These are phyloP conservation scores for Pythium scleroteichum DNA, from an alignment of 352 stramenopile species.

Conservation along the genomic window DNA sequence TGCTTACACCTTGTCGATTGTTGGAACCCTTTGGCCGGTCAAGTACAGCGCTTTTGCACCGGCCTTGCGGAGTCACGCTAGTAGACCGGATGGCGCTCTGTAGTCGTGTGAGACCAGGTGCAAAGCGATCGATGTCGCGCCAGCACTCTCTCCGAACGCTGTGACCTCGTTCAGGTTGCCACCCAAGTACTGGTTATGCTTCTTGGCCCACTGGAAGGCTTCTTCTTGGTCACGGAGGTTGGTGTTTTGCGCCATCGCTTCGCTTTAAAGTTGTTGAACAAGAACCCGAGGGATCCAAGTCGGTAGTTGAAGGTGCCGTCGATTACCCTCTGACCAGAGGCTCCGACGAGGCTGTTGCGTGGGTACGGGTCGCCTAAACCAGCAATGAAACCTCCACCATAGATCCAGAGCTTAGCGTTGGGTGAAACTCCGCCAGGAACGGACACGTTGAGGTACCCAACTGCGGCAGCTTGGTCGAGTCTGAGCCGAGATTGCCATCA, in stretches of 20 bases:
- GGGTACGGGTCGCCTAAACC: constrained; percentile 5
- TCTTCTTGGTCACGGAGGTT: constrained; percentile 29
- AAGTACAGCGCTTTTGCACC: not conserved
- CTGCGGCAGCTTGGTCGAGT: not conserved
- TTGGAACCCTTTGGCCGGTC: not conserved
- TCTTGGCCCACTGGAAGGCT: constrained; percentile 35
- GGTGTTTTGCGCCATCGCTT: constrained; percentile 20
- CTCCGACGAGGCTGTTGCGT: not conserved
- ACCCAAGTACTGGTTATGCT: constrained; percentile 37
- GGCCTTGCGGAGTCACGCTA: not conserved
- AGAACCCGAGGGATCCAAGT: constrained; percentile 29
- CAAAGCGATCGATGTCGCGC: not conserved
- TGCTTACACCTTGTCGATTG: not conserved
- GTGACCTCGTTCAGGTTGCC: constrained; percentile 38
- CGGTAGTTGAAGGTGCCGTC: constrained; percentile 39
- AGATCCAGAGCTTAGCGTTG: constrained; percentile 30
- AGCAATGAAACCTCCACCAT: constrained; percentile 29
- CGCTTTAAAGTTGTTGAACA: not conserved
- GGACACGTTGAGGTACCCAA: constrained; percentile 36
- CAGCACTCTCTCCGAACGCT: constrained; percentile 21
- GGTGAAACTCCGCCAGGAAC: constrained; percentile 21
- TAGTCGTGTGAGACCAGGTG: constrained; percentile 4
- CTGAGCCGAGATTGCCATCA: not conserved
- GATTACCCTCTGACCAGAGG: constrained; percentile 23
- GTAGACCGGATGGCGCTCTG: not conserved